Evolutionary conservation across 1,284 basidiomycete species (phyloP).

Genomic region (Ganoderma meredithae): DNA sequence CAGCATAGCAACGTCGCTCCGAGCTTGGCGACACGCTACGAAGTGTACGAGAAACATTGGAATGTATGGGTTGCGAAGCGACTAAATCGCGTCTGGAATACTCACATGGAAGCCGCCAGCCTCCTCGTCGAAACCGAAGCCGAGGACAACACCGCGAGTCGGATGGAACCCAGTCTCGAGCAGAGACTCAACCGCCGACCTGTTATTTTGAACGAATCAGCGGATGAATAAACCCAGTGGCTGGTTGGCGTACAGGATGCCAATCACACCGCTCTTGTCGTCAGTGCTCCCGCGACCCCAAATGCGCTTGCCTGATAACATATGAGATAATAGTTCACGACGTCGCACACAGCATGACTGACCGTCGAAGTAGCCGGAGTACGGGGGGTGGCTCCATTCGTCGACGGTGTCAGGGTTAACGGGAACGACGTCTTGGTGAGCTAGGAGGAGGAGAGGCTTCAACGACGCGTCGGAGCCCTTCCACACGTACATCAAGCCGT

Average conservation of each 20-base stretch:
- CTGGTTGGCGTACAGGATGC: constrained; percentile 52
- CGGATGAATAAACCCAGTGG: background rate
- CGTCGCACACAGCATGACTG: background rate
- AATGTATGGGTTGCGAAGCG: no score
- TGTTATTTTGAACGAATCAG: constrained; percentile 30
- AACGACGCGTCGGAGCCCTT: constrained; percentile 59
- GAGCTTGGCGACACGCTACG: background rate
- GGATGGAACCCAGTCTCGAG: constrained; percentile 61
- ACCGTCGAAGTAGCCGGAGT: constrained; percentile 48
- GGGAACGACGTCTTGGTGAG: constrained; percentile 72
- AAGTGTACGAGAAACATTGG: background rate
- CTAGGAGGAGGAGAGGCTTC: constrained; percentile 73
- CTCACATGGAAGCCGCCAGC: constrained; percentile 55
- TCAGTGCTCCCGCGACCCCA: constrained; percentile 73
- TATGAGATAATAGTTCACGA: background rate
- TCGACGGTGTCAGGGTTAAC: constrained; percentile 59
- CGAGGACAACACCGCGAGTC: constrained; percentile 61
- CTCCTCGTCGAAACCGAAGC: constrained; percentile 79
- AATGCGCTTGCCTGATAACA: constrained; percentile 51
- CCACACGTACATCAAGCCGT: constrained; percentile 73
- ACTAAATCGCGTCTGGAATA: background rate
- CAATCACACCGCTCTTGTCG: constrained; percentile 69
- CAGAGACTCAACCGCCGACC: constrained; percentile 60
- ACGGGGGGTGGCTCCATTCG: constrained; percentile 56
- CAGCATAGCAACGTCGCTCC: background rate